Evolutionary conservation across 768 basidiomycete species (phyloP).

Genomic region (Kwoniella sp.): DNA sequence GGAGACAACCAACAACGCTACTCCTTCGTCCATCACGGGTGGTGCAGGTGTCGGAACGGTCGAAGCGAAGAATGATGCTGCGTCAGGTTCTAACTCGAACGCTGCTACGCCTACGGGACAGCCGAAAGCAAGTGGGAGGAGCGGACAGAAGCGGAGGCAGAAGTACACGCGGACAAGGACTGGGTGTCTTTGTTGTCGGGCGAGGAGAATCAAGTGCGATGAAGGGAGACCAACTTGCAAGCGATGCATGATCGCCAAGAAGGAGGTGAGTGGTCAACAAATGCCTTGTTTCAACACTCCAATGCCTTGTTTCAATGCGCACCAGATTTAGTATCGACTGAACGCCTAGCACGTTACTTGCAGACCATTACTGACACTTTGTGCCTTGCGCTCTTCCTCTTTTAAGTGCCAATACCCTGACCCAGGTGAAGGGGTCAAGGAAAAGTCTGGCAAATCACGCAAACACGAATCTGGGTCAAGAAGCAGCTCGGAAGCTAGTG

Average conservation of each 20-base stretch:
- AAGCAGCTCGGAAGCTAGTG: constrained; percentile 15
- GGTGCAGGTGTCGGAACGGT: not conserved
- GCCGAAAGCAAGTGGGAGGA: constrained; percentile 15
- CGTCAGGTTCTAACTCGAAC: constrained; percentile 4
- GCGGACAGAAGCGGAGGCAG: constrained; percentile 57
- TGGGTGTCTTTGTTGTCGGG: constrained; percentile 88
- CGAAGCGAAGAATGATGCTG: not conserved
- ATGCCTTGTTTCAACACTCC: not conserved
- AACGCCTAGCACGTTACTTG: no score
- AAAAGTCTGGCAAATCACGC: constrained; percentile 6
- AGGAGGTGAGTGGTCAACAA: constrained; percentile 65
- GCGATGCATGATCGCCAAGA: constrained; percentile 80
- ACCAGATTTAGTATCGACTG: no score
- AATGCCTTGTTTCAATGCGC: no score
- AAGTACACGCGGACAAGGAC: constrained; percentile 95
- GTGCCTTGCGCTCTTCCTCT: no score
- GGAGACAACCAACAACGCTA: not conserved
- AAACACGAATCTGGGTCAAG: constrained; percentile 12
- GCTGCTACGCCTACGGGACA: not conserved
- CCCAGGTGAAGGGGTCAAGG: constrained; percentile 8
- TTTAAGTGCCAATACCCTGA: constrained; percentile 39
- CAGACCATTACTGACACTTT: no score
- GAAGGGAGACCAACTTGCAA: constrained; percentile 85
- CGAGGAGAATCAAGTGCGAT: constrained; percentile 97
- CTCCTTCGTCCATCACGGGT: not conserved